phyloP scores from a whole-genome alignment of 257 asterid genomes.

The Solanum rostratum region DNA sequence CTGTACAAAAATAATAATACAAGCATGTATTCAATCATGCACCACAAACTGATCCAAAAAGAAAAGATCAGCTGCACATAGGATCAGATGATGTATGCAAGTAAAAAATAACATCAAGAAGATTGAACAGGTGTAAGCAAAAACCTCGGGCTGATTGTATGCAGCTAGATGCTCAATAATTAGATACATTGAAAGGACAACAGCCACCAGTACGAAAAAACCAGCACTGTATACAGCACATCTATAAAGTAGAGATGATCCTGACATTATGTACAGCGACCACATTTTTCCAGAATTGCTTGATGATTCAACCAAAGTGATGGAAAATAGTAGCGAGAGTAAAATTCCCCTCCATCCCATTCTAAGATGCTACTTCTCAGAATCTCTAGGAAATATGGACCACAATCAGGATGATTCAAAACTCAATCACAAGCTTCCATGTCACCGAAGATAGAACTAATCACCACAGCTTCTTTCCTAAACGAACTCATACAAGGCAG shows the following conservation, averaged over 20 bases:
- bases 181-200: slow-evolving; percentile 69
- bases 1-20: not conserved
- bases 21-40: not conserved
- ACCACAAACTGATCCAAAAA: not conserved
- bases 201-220: slow-evolving; percentile 67
- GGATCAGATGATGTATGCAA: not conserved
- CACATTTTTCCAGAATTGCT: slow-evolving; percentile 36
- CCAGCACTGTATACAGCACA: slow-evolving; percentile 79
- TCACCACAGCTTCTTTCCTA: not conserved
- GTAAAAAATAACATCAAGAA: not conserved
- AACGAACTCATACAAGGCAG: not conserved
- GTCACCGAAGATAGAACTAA: not conserved
- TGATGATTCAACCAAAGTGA: slow-evolving; percentile 44
- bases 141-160: slow-evolving; percentile 89
- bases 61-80: not conserved
- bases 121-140: slow-evolving; percentile 7
- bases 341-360: slow-evolving; percentile 64
- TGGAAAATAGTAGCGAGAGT: slow-evolving; percentile 23
- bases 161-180: slow-evolving; percentile 89
- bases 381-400: not conserved
- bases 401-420: not conserved
- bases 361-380: not conserved
- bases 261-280: slow-evolving; percentile 21
- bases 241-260: slow-evolving; percentile 43
- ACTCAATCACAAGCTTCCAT: not conserved